Percentiles rank a stretch among this genome's conserved stretches.
Evolutionary conservation across 306 rosid species (phyloP).

Genomic region (Medicago arabica): DNA sequence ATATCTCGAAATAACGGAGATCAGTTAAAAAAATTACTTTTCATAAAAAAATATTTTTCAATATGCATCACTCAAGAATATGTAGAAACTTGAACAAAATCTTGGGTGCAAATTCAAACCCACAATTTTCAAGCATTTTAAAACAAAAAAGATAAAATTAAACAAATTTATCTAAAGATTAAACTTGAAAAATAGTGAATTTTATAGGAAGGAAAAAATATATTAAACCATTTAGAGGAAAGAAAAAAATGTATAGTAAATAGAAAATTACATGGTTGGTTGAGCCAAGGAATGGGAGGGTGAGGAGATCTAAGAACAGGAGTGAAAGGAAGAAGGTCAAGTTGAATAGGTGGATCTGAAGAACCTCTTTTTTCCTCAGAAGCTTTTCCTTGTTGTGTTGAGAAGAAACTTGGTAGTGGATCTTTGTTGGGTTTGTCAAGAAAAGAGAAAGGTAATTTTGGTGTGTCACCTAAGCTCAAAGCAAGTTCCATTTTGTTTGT

Average conservation of each 20-base stretch:
- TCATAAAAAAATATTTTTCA: too few species aligned
- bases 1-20: too few species aligned
- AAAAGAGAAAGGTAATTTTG: constrained; percentile 53
- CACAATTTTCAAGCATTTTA: too few species aligned
- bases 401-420: constrained; percentile 56
- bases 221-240: background rate
- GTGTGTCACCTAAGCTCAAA: constrained; percentile 82
- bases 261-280: constrained; percentile 56
- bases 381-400: constrained; percentile 31
- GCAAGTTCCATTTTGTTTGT: constrained; percentile 71
- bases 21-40: too few species aligned
- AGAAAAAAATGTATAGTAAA: background rate
- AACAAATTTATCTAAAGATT: too few species aligned
- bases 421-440: constrained; percentile 51
- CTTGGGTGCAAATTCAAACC: too few species aligned
- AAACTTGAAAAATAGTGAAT: too few species aligned
- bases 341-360: constrained; percentile 77
- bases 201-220: too few species aligned
- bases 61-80: too few species aligned
- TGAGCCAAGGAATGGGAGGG: constrained; percentile 70
- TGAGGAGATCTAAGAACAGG: constrained; percentile 66
- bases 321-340: constrained; percentile 74
- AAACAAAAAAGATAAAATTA: too few species aligned
- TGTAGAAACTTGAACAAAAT: too few species aligned
- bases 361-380: constrained; percentile 40